Evolutionary conservation across 257 asterid genomes (phyloP).

Genomic region (Nicotiana obtusifolia): DNA sequence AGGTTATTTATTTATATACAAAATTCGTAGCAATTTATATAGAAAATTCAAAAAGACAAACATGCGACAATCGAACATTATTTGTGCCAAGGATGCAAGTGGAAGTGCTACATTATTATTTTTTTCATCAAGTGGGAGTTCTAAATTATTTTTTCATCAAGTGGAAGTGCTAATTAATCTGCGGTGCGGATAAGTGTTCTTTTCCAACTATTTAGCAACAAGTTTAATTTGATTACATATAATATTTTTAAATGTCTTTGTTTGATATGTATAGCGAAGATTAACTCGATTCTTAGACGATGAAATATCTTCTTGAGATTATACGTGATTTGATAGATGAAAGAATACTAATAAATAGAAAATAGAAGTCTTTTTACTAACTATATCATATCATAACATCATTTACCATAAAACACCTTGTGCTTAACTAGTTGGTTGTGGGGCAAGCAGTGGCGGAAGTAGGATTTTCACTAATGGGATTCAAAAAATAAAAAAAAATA

Average conservation of each 20-base stretch:
- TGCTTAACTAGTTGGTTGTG: not conserved
- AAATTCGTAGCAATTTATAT: no score
- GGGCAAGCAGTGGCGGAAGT: no score
- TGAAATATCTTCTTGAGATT: constrained; percentile 6
- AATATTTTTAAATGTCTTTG: not conserved
- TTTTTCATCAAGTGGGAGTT: no score
- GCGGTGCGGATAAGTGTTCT: not conserved
- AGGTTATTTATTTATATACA: not conserved
- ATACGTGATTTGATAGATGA: not conserved
- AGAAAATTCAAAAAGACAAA: no score
- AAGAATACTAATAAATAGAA: not conserved
- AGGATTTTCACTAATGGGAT: accelerated
- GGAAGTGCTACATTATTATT: not conserved
- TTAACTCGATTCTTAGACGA: not conserved
- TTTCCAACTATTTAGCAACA: not conserved
- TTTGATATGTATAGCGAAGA: not conserved
- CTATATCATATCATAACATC: not conserved
- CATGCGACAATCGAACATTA: not conserved
- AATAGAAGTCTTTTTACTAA: not conserved
- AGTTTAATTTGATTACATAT: not conserved
- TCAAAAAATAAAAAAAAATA: no score
- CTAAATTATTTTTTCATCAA: not conserved
- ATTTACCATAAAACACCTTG: not conserved
- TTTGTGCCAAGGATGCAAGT: not conserved
- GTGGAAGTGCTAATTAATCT: not conserved